Percentiles rank a stretch among this genome's conserved stretches.
Evolutionary conservation across 441 rosid genomes (phyloP).

Genomic region (Croton setiger): DNA sequence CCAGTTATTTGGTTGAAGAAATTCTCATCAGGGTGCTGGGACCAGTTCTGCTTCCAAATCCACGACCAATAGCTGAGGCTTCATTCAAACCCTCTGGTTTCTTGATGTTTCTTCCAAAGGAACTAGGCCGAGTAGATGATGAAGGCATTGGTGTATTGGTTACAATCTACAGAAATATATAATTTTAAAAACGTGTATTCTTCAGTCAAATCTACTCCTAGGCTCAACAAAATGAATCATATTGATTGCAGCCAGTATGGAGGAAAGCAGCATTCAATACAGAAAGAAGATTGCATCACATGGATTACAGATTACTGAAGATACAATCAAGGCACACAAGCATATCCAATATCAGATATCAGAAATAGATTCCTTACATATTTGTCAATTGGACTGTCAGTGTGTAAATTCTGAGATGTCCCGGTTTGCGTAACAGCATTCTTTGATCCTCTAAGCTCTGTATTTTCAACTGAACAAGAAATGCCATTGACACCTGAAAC

Average conservation of each 20-base stretch:
- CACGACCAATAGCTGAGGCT: conserved; percentile 22
- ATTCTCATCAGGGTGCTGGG: conserved; percentile 40
- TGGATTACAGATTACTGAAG: neutral
- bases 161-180: conserved; percentile 8
- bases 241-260: neutral
- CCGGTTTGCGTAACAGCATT: neutral
- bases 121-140: conserved; percentile 5
- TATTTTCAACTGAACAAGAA: conserved; percentile 10
- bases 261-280: neutral
- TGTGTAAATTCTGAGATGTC: conserved; percentile 5
- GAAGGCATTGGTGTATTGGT: conserved; percentile 8
- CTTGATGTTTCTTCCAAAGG: conserved; percentile 15
- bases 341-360: neutral
- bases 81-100: conserved; percentile 21
- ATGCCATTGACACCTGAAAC: conserved; percentile 12
- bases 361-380: conserved; percentile 5
- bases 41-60: conserved; percentile 31
- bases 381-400: conserved; percentile 10
- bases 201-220: neutral
- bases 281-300: neutral
- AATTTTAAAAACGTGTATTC: neutral
- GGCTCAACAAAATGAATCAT: neutral
- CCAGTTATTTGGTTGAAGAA: conserved; percentile 39
- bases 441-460: conserved; percentile 7
- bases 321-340: neutral